Evolutionary conservation across 2,329 filamentous ascomycete species (phyloP), one percentile per base, ranked within the genome.

Genomic region (Dichotomopilus funicola): DNA sequence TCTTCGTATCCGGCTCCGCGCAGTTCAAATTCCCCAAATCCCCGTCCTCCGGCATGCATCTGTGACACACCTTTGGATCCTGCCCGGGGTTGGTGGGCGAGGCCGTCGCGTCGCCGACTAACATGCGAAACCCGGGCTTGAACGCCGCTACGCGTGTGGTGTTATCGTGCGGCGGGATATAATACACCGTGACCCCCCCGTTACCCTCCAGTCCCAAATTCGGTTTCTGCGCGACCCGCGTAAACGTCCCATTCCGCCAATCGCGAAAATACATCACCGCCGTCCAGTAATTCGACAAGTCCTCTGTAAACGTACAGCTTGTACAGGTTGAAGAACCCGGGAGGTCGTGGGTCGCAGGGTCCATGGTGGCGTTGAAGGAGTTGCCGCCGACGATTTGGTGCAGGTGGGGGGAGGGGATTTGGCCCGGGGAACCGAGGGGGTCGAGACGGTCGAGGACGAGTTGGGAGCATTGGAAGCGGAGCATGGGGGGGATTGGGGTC

Each of bases 351-450:
- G 44, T 38, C 2, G 40, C 42, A 46, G 56, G 60, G 61, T 55
- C 49, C 61, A 63, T 61, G 48, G 57, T 49, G 2, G 58, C 52
- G 37, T 59, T 60, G 61, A 63, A 59, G 1, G 54, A 55, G 44
- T 61, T 57, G 4, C 72, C 72, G 51, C 82, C 80, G 51, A 78
- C 74, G 54, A 83, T 77, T 47, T 77, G 79, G 64, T 83, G 81
- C 4, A 80, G 73, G 66, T 84, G 80, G 3, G 54, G 13, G 4
- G 54, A 56, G 8, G 31, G 49, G 7, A 52, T 27, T 9, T 27
- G 13, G 5, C 54, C 54, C 1, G 54, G 54, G 38, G 48, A 48
- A 7, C 49, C 54, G 0, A 55, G 31, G 2, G 54, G 54, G 10
- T 56, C 54, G 5, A 56, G 37, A 3, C 54, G 49, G 4, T 56